phyloP scores from a whole-genome alignment of 2,329 filamentous ascomycete species.

The Elsinoe perseae region DNA sequence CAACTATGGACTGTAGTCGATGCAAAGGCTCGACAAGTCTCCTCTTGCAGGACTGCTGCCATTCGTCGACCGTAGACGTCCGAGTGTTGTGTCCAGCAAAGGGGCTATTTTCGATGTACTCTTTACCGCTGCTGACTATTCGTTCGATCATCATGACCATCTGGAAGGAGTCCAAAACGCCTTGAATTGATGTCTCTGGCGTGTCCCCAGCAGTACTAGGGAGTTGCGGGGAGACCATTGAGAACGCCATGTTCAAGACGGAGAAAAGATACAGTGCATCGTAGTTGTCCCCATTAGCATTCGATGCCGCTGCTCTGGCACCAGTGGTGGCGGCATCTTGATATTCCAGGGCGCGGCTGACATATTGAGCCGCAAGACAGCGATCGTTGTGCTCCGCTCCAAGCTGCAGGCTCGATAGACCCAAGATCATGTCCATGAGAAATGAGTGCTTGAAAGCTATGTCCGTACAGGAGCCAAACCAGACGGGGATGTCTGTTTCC shows the following conservation, averaged over 20 bases:
- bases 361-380: neutral
- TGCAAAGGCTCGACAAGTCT: neutral
- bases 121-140: neutral
- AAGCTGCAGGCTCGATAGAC: neutral
- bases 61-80: neutral
- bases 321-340: neutral
- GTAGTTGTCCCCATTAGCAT: neutral
- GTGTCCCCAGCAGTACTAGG: neutral
- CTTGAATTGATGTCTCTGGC: neutral
- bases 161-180: neutral
- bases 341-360: neutral
- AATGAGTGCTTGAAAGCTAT: constrained; percentile 4
- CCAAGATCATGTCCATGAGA: constrained; percentile 8
- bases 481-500: neutral
- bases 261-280: constrained; percentile 1
- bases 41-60: neutral
- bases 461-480: neutral
- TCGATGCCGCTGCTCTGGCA: neutral
- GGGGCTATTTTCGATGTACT: constrained; percentile 1
- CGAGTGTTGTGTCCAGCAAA: neutral
- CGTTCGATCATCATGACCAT: neutral
- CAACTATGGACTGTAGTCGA: neutral
- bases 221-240: constrained; percentile 7
- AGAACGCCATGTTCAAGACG: constrained; percentile 1
- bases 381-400: neutral